Base-by-base conservation (phyloP, 2,329 filamentous ascomycete genomes). In the Penicillium sp. region DNA sequence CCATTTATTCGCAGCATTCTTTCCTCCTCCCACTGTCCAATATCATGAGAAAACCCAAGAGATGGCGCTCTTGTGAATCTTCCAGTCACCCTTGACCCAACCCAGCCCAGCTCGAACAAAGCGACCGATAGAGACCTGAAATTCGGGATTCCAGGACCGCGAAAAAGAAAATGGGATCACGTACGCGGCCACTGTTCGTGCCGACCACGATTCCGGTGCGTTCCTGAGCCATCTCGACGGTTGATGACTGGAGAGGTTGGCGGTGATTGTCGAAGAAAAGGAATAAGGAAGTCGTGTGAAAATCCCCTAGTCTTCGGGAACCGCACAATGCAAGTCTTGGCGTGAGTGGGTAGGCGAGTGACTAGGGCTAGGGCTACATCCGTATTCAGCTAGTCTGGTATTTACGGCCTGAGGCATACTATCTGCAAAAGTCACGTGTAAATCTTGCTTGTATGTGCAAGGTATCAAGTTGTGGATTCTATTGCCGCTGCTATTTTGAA, bases 111-210 rank as follows among this genome's bases (percentile, higher is more conserved):
- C 44, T 41, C 42, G 42, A 48, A 35, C 39, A 48, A 32, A 42
- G 39, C 25, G 25, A 53, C 43, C 28, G 47, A 44, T 36, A 38
- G 35, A 43, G 32, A 42, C 32, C 37, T 50, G 47, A 48, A 22
- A 32, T 34, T 37, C 26, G 32, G 41, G 32, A 30, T 33, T 35
- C 38, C 37, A 38, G 40, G 31, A 32, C 34, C 37, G 39, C 25
- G 34, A 35, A 16, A 37, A 28, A 34, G 39, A 25, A 45, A 39
- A 38, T 27, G 47, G 50, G 42, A 49, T 27, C 46, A 80, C 78
- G 64, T 79, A 82, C 79, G 66, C 80, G 77, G 65, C 79, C 79
- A 61, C 72, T 72, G 70, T 82, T 82, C 60, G 79, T 65, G 63
- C 79, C 79, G 61, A 75, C 65, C 66, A 73, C 69, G 63, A 82